These are phyloP conservation scores for Phylloporus sp. DNA, from an alignment of 768 basidiomycete genomes.

Conservation along the genomic window DNA sequence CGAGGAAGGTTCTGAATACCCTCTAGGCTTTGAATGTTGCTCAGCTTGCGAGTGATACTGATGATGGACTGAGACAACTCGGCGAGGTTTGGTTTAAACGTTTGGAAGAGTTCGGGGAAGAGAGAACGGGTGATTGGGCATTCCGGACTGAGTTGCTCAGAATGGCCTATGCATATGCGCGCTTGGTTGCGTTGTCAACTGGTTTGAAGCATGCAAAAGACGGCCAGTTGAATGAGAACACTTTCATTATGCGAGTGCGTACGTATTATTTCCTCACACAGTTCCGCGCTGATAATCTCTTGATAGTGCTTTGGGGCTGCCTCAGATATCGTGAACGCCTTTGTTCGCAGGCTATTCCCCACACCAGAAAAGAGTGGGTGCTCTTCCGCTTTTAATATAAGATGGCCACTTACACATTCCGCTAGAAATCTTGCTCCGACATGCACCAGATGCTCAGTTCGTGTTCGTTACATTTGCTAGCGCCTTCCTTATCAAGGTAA, in stretches of 20 bases:
- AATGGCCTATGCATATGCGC: conserved; percentile 63
- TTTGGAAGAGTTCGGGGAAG: conserved; percentile 48
- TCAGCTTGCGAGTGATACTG: conserved; percentile 57
- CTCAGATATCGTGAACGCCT: conserved; percentile 56
- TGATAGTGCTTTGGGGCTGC: conserved; percentile 64
- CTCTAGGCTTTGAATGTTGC: conserved; percentile 61
- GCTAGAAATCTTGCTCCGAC: conserved; percentile 54
- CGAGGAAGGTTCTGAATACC: conserved; percentile 1
- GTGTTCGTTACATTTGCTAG: conserved; percentile 79
- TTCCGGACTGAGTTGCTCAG: conserved; percentile 62
- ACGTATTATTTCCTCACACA: not conserved
- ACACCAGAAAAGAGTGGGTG: conserved; percentile 49
- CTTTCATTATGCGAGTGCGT: conserved; percentile 63
- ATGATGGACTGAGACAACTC: conserved; percentile 62
- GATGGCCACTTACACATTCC: conserved; percentile 1
- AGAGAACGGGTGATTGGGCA: conserved; percentile 46
- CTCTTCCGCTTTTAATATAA: not conserved
- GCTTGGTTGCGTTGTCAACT: conserved; percentile 67
- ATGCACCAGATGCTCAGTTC: conserved; percentile 76
- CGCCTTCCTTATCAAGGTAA: conserved; percentile 78
- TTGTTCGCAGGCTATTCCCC: conserved; percentile 54
- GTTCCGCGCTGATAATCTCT: not conserved
- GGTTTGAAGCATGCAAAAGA: conserved; percentile 75
- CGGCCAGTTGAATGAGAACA: conserved; percentile 52
- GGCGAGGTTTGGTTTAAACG: conserved; percentile 53